These are phyloP conservation scores for Leccinum sublutescens DNA, from an alignment of 768 basidiomycete species.

Conservation along the genomic window DNA sequence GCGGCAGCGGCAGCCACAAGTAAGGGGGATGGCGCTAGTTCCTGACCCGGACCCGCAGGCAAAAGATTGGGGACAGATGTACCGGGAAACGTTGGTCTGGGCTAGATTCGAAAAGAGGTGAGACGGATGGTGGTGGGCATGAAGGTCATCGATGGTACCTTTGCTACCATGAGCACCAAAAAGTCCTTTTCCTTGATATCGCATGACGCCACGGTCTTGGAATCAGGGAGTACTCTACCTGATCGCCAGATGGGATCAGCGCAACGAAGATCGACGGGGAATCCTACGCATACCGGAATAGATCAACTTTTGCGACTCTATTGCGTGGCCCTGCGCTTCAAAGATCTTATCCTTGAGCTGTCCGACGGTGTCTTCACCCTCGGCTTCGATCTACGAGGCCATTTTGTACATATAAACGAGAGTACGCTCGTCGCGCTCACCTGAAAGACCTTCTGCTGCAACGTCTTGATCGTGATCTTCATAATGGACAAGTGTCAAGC, in stretches of 20 bases:
- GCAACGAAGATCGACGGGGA: slow-evolving; percentile 5
- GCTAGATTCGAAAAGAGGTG: slow-evolving; percentile 37
- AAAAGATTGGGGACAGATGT: slow-evolving; percentile 21
- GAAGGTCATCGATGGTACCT: slow-evolving; percentile 49
- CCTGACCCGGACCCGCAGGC: slow-evolving; percentile 9
- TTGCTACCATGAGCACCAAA: slow-evolving; percentile 97
- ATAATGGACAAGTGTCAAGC: slow-evolving; percentile 43
- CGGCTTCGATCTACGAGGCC: slow-evolving; percentile 65
- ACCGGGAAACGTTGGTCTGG: slow-evolving; percentile 46
- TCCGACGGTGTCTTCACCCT: slow-evolving; percentile 69
- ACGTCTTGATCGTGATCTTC: slow-evolving; percentile 95
- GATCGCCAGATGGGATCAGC: slow-evolving; percentile 9
- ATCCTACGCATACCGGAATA: slow-evolving; percentile 67
- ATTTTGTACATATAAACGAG: neutral
- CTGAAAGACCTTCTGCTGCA: slow-evolving; percentile 89
- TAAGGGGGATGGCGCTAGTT: slow-evolving; percentile 12
- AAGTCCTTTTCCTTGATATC: slow-evolving; percentile 99
- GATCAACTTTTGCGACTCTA: slow-evolving; percentile 86
- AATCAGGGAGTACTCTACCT: slow-evolving; percentile 92
- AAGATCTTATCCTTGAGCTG: slow-evolving; percentile 83
- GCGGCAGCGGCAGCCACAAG: slow-evolving; percentile 14
- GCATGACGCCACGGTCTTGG: slow-evolving; percentile 83
- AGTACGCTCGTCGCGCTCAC: slow-evolving; percentile 35
- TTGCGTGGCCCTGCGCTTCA: slow-evolving; percentile 69
- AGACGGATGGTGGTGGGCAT: neutral